Evolutionary conservation across 2,329 filamentous ascomycete species (phyloP).

Genomic region (Cadophora luteo-olivacea): DNA sequence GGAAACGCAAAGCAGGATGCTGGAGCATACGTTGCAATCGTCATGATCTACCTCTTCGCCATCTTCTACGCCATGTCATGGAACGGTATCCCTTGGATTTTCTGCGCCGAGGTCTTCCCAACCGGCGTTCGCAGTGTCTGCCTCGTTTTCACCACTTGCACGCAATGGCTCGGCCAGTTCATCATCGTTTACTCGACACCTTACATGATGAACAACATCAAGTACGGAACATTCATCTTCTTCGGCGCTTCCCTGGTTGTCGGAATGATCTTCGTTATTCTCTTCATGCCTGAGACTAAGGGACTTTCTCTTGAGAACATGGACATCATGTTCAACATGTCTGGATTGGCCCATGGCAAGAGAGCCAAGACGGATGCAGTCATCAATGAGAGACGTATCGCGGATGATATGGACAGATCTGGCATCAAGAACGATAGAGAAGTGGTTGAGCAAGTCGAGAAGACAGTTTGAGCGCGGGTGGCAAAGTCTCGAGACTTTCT

Average conservation of each 20-base stretch:
- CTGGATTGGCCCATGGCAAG: slow-evolving; percentile 16
- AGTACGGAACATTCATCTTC: slow-evolving; percentile 55
- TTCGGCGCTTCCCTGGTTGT: slow-evolving; percentile 47
- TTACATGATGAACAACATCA: slow-evolving; percentile 34
- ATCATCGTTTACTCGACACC: slow-evolving; percentile 41
- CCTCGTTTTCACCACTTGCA: slow-evolving; percentile 61
- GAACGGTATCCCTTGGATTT: slow-evolving; percentile 50
- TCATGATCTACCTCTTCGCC: slow-evolving; percentile 35
- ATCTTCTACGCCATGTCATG: slow-evolving; percentile 56
- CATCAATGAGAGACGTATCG: slow-evolving; percentile 14
- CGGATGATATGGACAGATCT: slow-evolving; percentile 16
- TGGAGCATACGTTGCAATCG: slow-evolving; percentile 29
- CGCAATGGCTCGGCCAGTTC: slow-evolving; percentile 51
- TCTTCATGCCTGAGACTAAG: slow-evolving; percentile 54
- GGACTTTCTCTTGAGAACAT: slow-evolving; percentile 44
- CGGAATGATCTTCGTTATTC: slow-evolving; percentile 49
- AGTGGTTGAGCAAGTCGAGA: slow-evolving; percentile 15
- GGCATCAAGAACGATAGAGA: slow-evolving; percentile 14
- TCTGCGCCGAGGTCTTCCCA: slow-evolving; percentile 51
- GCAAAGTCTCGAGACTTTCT: too few species aligned
- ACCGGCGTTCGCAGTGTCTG: slow-evolving; percentile 55
- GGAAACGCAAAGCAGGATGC: slow-evolving; percentile 20
- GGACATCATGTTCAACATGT: slow-evolving; percentile 27
- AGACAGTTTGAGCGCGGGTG: slow-evolving; percentile 11
- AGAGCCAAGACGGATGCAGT: slow-evolving; percentile 18